These are phyloP conservation scores for Rhizomucor miehei DNA, from an alignment of 371 early-diverging fungal species.

Conservation along the genomic window DNA sequence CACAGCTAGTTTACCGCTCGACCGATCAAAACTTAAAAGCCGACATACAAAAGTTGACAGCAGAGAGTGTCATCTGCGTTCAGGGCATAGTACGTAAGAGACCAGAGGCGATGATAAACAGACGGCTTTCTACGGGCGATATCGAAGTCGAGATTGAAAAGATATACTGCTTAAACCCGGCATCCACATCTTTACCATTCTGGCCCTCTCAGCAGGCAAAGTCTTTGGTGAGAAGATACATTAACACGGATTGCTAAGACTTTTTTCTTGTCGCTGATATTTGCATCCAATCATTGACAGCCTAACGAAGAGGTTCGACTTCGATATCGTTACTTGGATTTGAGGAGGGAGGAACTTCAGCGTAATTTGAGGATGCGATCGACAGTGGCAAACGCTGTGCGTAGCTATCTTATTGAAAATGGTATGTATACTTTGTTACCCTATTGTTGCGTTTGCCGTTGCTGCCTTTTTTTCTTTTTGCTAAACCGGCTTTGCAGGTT, in stretches of 20 bases:
- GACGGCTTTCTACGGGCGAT: constrained; percentile 53
- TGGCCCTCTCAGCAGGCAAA: constrained; percentile 48
- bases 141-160: constrained; percentile 70
- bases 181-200: constrained; percentile 72
- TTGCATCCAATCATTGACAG: constrained; percentile 18
- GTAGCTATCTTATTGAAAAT: constrained; percentile 59
- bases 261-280: neutral
- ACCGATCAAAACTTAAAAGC: constrained; percentile 21
- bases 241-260: no score
- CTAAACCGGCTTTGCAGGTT: constrained; percentile 40
- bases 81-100: constrained; percentile 60
- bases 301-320: constrained; percentile 82
- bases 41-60: constrained; percentile 45
- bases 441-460: no score
- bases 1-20: constrained; percentile 58
- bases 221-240: constrained; percentile 49
- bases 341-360: constrained; percentile 77
- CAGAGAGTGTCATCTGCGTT: constrained; percentile 66
- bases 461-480: no score
- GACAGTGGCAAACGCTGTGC: constrained; percentile 58
- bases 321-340: constrained; percentile 77
- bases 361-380: constrained; percentile 72
- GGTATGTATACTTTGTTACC: constrained; percentile 28
- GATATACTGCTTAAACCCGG: constrained; percentile 69
- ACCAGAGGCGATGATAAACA: constrained; percentile 50